Conservation (phyloP, 2,329 filamentous ascomycete genomes). For the Hypoxylon sp. region DNA sequence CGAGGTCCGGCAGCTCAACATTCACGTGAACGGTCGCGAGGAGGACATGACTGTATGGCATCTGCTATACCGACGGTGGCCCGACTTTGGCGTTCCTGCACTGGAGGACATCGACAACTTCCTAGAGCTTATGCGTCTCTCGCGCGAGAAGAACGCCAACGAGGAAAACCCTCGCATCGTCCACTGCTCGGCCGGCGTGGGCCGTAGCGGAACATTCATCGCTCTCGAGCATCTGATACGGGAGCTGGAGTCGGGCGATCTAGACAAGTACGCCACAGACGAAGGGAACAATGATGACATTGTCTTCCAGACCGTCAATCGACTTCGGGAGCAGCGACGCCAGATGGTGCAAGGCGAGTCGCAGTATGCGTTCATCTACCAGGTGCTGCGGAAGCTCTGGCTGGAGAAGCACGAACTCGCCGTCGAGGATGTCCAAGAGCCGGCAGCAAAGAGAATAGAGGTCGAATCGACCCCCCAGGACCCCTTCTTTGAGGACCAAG, state of each 20-base stretch:
- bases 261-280: constrained; percentile 55
- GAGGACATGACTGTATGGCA: constrained; percentile 70
- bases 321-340: constrained; percentile 83
- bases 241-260: constrained; percentile 78
- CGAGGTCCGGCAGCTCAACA: constrained; percentile 76
- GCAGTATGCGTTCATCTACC: constrained; percentile 89
- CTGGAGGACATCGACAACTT: constrained; percentile 72
- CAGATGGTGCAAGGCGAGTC: constrained; percentile 93
- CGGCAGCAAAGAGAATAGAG: constrained; percentile 62
- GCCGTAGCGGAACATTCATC: constrained; percentile 94
- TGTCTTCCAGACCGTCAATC: constrained; percentile 80
- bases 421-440: constrained; percentile 49
- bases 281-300: constrained; percentile 63
- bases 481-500: constrained; percentile 49
- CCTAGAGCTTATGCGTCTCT: constrained; percentile 73
- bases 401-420: constrained; percentile 65
- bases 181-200: constrained; percentile 91
- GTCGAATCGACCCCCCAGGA: constrained; percentile 49
- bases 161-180: constrained; percentile 78
- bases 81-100: constrained; percentile 85
- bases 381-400: constrained; percentile 80
- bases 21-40: constrained; percentile 58
- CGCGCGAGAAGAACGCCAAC: constrained; percentile 63
- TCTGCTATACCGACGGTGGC: constrained; percentile 86
- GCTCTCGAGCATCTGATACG: constrained; percentile 89